Conservation (phyloP, 352 stramenopile genomes). For the Phytophthora lateralis region DNA sequence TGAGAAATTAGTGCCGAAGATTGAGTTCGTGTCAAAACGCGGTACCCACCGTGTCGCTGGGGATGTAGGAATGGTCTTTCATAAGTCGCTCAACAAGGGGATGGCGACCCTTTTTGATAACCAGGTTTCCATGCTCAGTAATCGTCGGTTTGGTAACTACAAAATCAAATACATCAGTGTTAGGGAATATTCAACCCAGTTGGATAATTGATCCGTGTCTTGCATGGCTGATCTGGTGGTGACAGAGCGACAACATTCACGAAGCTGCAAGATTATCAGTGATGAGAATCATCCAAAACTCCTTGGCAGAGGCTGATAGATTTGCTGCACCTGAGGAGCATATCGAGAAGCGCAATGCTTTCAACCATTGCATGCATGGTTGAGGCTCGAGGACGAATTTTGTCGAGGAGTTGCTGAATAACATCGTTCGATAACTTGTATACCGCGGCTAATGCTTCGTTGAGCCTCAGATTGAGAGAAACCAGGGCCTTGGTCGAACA, state of each 20-base stretch:
- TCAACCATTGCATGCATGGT: constrained; percentile 89
- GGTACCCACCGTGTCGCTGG: constrained; percentile 78
- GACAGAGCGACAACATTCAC: constrained; percentile 86
- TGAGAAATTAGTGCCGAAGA: constrained; percentile 1
- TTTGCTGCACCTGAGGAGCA: constrained; percentile 80
- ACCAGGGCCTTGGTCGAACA: constrained; percentile 90
- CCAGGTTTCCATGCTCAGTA: constrained; percentile 67
- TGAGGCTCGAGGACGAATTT: constrained; percentile 73
- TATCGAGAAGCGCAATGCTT: constrained; percentile 90
- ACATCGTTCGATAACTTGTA: constrained; percentile 90
- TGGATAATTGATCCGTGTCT: not conserved
- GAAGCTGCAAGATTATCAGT: constrained; percentile 55
- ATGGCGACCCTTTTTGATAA: constrained; percentile 85
- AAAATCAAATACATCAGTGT: not conserved
- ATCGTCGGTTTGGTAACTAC: constrained; percentile 76
- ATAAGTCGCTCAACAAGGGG: constrained; percentile 74
- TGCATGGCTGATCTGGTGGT: constrained; percentile 79
- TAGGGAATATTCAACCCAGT: not conserved
- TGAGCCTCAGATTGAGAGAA: constrained; percentile 83
- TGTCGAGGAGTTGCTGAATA: constrained; percentile 83
- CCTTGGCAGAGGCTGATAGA: not conserved
- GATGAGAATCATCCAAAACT: not conserved
- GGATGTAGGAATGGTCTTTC: constrained; percentile 77
- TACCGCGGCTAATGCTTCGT: constrained; percentile 82
- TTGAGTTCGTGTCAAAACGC: not conserved